These are phyloP conservation scores for Naumovozyma dairenensis DNA, from an alignment of 805 yeast species.

Conservation along the genomic window DNA sequence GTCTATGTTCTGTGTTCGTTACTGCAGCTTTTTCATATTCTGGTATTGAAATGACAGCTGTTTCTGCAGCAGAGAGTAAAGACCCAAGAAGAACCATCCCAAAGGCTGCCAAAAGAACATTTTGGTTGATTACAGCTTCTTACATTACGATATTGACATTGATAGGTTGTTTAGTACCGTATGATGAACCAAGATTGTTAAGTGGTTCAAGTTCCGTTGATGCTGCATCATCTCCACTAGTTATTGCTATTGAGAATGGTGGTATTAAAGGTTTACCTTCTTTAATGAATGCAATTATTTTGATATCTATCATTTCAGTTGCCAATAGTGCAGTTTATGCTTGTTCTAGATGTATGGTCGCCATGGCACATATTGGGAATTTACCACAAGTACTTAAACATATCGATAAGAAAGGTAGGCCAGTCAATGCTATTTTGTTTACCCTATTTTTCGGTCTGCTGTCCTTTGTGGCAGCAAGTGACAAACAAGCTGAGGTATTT, in stretches of 20 bases:
- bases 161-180: constrained; percentile 59
- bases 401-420: constrained; percentile 72
- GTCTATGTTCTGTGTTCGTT: constrained; percentile 43
- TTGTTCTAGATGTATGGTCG: constrained; percentile 57
- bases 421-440: constrained; percentile 52
- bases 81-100: constrained; percentile 62
- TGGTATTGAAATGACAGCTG: constrained; percentile 67
- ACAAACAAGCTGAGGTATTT: constrained; percentile 40
- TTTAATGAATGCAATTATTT: constrained; percentile 59
- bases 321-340: constrained; percentile 67
- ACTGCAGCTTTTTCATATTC: constrained; percentile 61
- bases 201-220: constrained; percentile 41
- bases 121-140: constrained; percentile 70
- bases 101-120: constrained; percentile 68
- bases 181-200: constrained; percentile 37
- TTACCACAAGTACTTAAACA: constrained; percentile 55
- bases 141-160: constrained; percentile 50
- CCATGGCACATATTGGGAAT: constrained; percentile 55
- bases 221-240: constrained; percentile 64
- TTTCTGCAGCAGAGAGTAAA: constrained; percentile 67
- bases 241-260: constrained; percentile 58
- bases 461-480: constrained; percentile 44
- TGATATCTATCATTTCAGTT: constrained; percentile 63
- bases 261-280: constrained; percentile 60
- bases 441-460: constrained; percentile 47